A percentile compares a stretch with the other conserved stretches of the same genome.
These are phyloP conservation scores for Panicum virgatum DNA, from an alignment of 202 grass and related monocot genomes.

Conservation along the genomic window DNA sequence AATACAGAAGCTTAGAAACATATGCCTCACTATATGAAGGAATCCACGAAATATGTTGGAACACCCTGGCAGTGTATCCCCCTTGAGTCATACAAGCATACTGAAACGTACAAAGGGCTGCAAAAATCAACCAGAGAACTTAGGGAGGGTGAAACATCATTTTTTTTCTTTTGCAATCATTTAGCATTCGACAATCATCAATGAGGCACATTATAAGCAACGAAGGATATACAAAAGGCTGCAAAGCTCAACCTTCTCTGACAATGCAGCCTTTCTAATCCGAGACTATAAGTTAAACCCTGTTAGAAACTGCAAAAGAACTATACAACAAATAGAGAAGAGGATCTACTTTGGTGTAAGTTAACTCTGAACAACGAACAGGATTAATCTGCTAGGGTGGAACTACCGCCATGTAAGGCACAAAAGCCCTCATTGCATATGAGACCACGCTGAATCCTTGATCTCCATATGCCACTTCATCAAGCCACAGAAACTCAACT, in stretches of 20 bases:
- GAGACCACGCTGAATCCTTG: constrained; percentile 34
- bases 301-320: constrained; percentile 49
- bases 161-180: constrained; percentile 44
- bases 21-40: background rate
- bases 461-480: constrained; percentile 53
- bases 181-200: constrained; percentile 39
- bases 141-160: background rate
- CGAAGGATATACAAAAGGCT: constrained; percentile 46
- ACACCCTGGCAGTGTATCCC: background rate
- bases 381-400: constrained; percentile 46
- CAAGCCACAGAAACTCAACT: constrained; percentile 44
- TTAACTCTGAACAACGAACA: constrained; percentile 54
- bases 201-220: constrained; percentile 35
- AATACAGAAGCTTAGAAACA: background rate
- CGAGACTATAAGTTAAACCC: constrained; percentile 47
- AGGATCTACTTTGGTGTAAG: constrained; percentile 55
- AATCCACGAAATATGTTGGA: background rate
- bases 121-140: constrained; percentile 26
- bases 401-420: constrained; percentile 38
- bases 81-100: background rate
- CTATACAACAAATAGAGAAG: constrained; percentile 53
- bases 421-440: constrained; percentile 45
- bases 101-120: background rate
- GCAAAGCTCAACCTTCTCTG: constrained; percentile 42
- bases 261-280: constrained; percentile 35